Conservation (phyloP, 2,329 filamentous ascomycete genomes). For the Passalora sequoiae region DNA sequence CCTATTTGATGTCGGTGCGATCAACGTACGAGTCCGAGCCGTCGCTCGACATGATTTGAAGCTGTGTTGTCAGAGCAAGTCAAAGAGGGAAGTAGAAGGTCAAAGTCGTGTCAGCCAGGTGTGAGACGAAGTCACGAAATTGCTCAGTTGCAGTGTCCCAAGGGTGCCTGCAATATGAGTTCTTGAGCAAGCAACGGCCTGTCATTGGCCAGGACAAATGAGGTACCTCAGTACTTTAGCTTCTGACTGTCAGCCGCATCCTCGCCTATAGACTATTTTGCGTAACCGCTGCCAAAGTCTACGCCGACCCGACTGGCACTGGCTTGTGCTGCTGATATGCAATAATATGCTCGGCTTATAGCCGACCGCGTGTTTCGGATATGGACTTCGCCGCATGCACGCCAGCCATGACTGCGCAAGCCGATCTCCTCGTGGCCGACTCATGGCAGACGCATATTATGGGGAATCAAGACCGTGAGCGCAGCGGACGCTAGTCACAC, state of each 20-base stretch:
- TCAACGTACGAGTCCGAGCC: too few species aligned
- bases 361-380: background rate
- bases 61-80: too few species aligned
- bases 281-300: too few species aligned
- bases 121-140: constrained; percentile 12
- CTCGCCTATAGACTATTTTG: constrained; percentile 3
- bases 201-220: constrained; percentile 2
- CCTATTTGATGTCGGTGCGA: too few species aligned
- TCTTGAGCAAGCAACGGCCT: constrained; percentile 13
- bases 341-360: constrained; percentile 6
- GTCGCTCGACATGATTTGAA: too few species aligned
- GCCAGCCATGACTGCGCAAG: background rate
- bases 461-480: too few species aligned
- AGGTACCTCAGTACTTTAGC: constrained; percentile 2
- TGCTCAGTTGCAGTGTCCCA: constrained; percentile 2
- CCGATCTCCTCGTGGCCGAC: constrained; percentile 1
- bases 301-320: too few species aligned
- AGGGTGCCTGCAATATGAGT: constrained; percentile 6
- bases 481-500: too few species aligned
- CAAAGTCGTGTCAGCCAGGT: too few species aligned
- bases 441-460: background rate
- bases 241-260: constrained; percentile 2
- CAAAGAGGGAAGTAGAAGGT: too few species aligned
- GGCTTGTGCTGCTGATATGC: constrained; percentile 3
- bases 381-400: too few species aligned